A percentile compares a stretch with the other conserved stretches of the same genome.
These are phyloP conservation scores for Penicillium sp. DNA, from an alignment of 2,329 filamentous ascomycete genomes.

Conservation along the genomic window DNA sequence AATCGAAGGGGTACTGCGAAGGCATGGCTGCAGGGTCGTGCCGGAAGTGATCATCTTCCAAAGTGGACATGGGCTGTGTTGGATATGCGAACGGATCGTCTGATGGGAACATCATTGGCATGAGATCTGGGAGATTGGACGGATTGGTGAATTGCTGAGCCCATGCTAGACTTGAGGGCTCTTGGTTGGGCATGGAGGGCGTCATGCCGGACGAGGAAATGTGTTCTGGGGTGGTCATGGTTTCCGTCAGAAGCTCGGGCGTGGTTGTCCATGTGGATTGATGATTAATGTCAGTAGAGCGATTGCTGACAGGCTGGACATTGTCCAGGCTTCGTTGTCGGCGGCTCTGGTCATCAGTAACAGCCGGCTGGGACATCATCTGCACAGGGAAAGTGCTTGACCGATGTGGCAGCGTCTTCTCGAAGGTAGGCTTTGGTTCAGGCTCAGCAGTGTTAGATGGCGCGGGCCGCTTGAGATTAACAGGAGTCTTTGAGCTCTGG, in stretches of 20 bases:
- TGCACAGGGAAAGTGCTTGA: conserved; percentile 42
- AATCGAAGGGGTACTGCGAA: conserved; percentile 24
- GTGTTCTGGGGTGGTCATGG: conserved; percentile 29
- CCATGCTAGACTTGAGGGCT: conserved; percentile 26
- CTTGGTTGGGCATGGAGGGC: conserved; percentile 21
- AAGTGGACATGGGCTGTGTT: conserved; percentile 47
- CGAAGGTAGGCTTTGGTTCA: conserved; percentile 16
- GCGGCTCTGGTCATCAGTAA: conserved; percentile 20
- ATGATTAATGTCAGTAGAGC: conserved; percentile 15
- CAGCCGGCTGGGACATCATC: conserved; percentile 23
- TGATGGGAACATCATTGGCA: conserved; percentile 51
- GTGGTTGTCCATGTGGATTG: conserved; percentile 27
- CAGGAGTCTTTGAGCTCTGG: conserved; percentile 45
- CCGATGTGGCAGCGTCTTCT: conserved; percentile 28
- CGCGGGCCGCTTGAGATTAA: conserved; percentile 48
- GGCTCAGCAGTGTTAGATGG: conserved; percentile 25
- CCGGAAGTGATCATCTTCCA: conserved; percentile 43
- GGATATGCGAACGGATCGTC: conserved; percentile 51
- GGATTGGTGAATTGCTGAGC: conserved; percentile 33
- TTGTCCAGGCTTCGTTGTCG: conserved; percentile 33
- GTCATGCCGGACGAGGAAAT: conserved; percentile 18
- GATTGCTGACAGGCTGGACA: conserved; percentile 17
- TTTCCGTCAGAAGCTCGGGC: conserved; percentile 28
- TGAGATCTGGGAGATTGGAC: conserved; percentile 44
- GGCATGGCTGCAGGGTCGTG: conserved; percentile 22